These are phyloP conservation scores for Colletotrichum cordylinicola DNA, from an alignment of 2,329 filamentous ascomycete species.

Conservation along the genomic window DNA sequence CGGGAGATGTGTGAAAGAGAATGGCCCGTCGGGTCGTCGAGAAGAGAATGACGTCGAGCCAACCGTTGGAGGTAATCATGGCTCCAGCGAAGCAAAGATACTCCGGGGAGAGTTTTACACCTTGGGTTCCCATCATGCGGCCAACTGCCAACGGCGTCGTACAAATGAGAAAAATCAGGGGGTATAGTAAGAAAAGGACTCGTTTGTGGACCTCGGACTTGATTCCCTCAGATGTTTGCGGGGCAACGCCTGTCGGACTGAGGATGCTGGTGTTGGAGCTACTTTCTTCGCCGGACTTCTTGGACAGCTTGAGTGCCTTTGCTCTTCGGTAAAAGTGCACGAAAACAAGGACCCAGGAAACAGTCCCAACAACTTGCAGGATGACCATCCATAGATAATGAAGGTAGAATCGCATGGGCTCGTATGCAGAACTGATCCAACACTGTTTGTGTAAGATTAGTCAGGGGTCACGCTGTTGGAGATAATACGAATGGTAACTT, in stretches of 20 bases:
- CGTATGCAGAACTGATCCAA: constrained; percentile 62
- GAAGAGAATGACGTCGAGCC: constrained; percentile 46
- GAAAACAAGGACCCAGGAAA: constrained; percentile 43
- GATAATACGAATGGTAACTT: constrained; percentile 32
- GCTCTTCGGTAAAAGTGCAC: constrained; percentile 30
- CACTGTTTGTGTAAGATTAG: constrained; percentile 46
- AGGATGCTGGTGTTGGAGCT: background rate
- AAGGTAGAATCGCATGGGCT: constrained; percentile 58
- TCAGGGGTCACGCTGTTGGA: background rate
- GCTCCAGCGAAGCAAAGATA: constrained; percentile 59
- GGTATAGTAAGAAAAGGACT: constrained; percentile 60
- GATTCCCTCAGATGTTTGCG: background rate
- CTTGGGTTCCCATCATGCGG: constrained; percentile 62
- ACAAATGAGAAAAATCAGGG: constrained; percentile 65
- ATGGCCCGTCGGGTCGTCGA: constrained; percentile 41
- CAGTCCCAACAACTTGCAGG: constrained; percentile 37
- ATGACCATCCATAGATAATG: constrained; percentile 69
- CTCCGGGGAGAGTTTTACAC: constrained; percentile 45
- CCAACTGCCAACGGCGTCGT: constrained; percentile 65
- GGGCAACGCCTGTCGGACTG: background rate
- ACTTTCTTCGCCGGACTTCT: background rate
- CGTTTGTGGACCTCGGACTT: background rate
- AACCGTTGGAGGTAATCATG: constrained; percentile 55
- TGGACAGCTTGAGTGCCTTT: background rate
- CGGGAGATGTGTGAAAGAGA: constrained; percentile 26